Base-by-base conservation (phyloP, 2,329 filamentous ascomycete species). In the Trichoderma sp. region DNA sequence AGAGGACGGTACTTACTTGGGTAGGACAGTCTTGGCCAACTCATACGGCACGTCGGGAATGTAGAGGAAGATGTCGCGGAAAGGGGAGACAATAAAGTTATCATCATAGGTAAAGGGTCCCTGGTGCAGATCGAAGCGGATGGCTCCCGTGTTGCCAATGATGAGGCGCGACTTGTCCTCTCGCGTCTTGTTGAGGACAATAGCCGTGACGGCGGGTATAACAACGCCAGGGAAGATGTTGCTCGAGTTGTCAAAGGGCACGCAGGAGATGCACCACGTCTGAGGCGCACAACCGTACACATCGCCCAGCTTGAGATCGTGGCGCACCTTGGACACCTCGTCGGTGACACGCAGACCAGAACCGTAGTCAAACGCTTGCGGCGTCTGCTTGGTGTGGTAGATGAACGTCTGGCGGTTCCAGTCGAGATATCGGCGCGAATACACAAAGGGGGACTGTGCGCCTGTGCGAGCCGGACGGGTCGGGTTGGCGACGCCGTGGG, bases 321-420 rank as follows among this genome's bases (percentile, higher is more conserved):
- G 74, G 34, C 87, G 84, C 39, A 80, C 77, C 0, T 78, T 71
- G 5, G 83, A 84, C 72, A 90, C 87, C 8, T 83, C 79, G 3
- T 76, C 71, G 0, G 84, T 84, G 3, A 86, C 80, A 0, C 73
- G 72, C 22, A 79, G 66, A 27, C 87, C 87, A 10, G 81, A 76
- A 29, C 76, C 72, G 9, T 81, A 84, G 71, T 88, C 84, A 63
- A 87, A 87, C 0, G 77, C 78, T 56, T 77, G 73, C 56, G 84
- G 82, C 54, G 82, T 83, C 48, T 81, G 82, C n/a, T 79, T 76
- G 3, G 87, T 83, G 73, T 91, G 89, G 73, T 87, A 90, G 68
- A 84, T 82, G 72, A 91, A 90, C 0, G 87, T 89, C n/a, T 83
- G 79, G 5, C 87, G 83, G 75, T 90, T 91, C 85, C 87, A 91